Evolutionary conservation across 305 asterid genomes (phyloP).

Genomic region (Plantago coronopus): DNA sequence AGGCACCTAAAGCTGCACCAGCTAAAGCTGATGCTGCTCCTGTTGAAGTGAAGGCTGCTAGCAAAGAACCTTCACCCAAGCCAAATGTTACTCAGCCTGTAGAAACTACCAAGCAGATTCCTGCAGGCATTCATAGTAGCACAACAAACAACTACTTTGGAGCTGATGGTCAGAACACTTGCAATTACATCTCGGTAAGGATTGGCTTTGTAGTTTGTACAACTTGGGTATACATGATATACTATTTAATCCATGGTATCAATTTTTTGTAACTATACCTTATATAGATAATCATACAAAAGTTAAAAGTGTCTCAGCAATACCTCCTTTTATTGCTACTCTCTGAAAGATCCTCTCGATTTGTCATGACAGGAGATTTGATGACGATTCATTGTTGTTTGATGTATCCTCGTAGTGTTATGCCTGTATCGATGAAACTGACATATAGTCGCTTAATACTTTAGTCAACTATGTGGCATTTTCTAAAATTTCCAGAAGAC

Average conservation of each 20-base stretch:
- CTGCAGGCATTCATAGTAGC: constrained; percentile 69
- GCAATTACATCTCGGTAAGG: constrained; percentile 60
- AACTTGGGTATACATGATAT: constrained; percentile 5
- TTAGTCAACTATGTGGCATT: too few relatives aligned
- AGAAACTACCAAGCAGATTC: constrained; percentile 52
- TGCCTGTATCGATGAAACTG: neutral
- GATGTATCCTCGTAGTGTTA: neutral
- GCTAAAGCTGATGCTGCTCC: constrained; percentile 33
- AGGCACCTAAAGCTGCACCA: constrained; percentile 49
- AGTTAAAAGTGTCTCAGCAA: neutral
- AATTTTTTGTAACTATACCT: neutral
- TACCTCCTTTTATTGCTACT: neutral
- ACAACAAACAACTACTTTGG: constrained; percentile 44
- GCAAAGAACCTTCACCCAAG: constrained; percentile 40
- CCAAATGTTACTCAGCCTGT: constrained; percentile 40
- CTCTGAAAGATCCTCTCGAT: neutral
- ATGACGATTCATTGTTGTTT: neutral
- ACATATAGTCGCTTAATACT: neutral
- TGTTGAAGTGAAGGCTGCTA: constrained; percentile 32
- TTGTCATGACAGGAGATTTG: neutral
- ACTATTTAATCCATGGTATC: neutral
- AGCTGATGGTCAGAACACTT: constrained; percentile 57
- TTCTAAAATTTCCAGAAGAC: too few relatives aligned
- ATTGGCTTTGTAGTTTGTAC: constrained; percentile 2
- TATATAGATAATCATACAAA: neutral